These are phyloP conservation scores for Cytospora paraplurivora DNA, from an alignment of 2,329 filamentous ascomycete genomes.

Conservation along the genomic window DNA sequence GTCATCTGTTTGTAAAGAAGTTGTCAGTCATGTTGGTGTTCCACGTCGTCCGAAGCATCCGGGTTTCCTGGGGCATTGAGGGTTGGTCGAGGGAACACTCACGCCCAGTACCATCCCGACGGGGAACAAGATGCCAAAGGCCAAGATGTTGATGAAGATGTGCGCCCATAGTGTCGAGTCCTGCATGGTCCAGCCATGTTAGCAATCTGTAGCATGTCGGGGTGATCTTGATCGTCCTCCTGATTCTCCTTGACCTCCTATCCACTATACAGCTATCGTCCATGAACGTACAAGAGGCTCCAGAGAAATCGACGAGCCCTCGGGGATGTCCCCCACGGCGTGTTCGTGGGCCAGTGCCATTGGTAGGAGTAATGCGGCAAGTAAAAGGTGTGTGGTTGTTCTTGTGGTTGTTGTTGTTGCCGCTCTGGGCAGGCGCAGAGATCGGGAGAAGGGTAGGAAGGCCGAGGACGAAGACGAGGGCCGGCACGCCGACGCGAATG, in stretches of 20 bases:
- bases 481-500: not conserved
- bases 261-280: not conserved
- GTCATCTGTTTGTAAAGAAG: slow-evolving; percentile 62
- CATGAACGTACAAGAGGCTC: slow-evolving; percentile 69
- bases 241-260: not conserved
- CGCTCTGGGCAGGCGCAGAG: not conserved
- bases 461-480: not conserved
- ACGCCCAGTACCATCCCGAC: slow-evolving; percentile 94
- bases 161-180: slow-evolving; percentile 91
- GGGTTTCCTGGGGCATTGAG: not conserved
- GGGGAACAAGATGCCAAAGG: slow-evolving; percentile 91
- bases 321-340: slow-evolving; percentile 59
- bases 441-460: not conserved
- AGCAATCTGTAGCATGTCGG: not conserved
- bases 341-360: slow-evolving; percentile 50
- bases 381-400: slow-evolving; percentile 18
- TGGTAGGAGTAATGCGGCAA: slow-evolving; percentile 22
- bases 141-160: slow-evolving; percentile 82
- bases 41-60: not conserved
- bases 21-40: not conserved
- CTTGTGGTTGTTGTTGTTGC: slow-evolving; percentile 8
- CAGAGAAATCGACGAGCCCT: slow-evolving; percentile 68
- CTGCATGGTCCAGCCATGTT: slow-evolving; percentile 39
- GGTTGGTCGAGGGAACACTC: slow-evolving; percentile 41
- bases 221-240: not conserved